phyloP scores from a whole-genome alignment of 352 stramenopile species.

The Peronospora tabacina region DNA sequence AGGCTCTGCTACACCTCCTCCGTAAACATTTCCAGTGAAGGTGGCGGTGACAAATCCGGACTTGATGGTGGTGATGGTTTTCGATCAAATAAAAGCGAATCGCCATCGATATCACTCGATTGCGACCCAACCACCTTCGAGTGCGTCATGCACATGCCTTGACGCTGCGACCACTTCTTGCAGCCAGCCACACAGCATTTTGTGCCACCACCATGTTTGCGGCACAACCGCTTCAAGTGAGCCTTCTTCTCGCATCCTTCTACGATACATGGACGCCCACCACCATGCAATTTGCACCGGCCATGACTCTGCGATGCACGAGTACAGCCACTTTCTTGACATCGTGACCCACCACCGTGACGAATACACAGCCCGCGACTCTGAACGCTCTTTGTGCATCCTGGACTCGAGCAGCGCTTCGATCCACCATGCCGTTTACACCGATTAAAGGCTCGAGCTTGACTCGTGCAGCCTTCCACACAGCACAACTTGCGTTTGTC shows the following conservation, averaged over 20 bases:
- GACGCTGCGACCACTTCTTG: conserved; percentile 78
- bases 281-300: conserved; percentile 55
- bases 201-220: conserved; percentile 71
- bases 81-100: background rate
- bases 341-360: conserved; percentile 71
- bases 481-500: conserved; percentile 71
- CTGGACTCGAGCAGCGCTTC: conserved; percentile 64
- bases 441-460: conserved; percentile 74
- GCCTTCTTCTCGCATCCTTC: conserved; percentile 76
- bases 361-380: conserved; percentile 56
- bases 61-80: conserved; percentile 3
- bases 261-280: conserved; percentile 48
- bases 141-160: conserved; percentile 83
- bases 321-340: conserved; percentile 42
- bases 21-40: conserved; percentile 5
- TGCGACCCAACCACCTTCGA: conserved; percentile 35
- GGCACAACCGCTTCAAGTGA: conserved; percentile 73
- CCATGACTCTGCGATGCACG: conserved; percentile 69
- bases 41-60: conserved; percentile 11
- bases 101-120: conserved; percentile 3
- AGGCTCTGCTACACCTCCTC: background rate
- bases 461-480: conserved; percentile 67
- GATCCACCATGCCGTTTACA: conserved; percentile 81
- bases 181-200: conserved; percentile 63
- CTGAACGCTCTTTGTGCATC: conserved; percentile 80